Evolutionary conservation across 2,329 filamentous ascomycete species (phyloP).

Genomic region (Aquanectria penicillioides): DNA sequence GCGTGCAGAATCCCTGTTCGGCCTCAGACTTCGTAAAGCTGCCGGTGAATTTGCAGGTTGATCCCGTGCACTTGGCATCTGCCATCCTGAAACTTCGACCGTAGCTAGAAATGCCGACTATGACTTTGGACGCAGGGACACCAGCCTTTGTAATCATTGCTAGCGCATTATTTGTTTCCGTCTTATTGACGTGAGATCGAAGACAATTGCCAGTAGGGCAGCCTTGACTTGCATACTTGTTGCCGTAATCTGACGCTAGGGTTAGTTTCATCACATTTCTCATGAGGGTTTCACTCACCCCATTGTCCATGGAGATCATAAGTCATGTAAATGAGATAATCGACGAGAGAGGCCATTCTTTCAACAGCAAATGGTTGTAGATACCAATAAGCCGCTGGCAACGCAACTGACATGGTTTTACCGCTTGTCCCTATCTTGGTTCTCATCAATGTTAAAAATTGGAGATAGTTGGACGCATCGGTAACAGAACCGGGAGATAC

Average conservation of each 20-base stretch:
- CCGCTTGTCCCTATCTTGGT: slow-evolving; percentile 40
- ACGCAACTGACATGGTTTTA: slow-evolving; percentile 49
- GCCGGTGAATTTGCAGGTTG: slow-evolving; percentile 40
- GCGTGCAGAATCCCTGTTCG: slow-evolving; percentile 39
- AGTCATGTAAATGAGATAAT: slow-evolving; percentile 52
- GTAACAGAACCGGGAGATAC: slow-evolving; percentile 50
- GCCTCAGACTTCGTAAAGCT: slow-evolving; percentile 35
- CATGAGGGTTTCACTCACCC: slow-evolving; percentile 31
- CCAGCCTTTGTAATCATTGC: slow-evolving; percentile 51
- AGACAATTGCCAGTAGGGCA: slow-evolving; percentile 47
- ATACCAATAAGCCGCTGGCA: slow-evolving; percentile 53
- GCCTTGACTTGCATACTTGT: slow-evolving; percentile 36
- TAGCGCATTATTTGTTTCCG: slow-evolving; percentile 49
- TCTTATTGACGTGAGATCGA: slow-evolving; percentile 51
- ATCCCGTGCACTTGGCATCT: slow-evolving; percentile 36
- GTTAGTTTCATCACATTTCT: slow-evolving; percentile 5
- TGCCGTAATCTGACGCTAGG: slow-evolving; percentile 33
- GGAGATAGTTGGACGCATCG: slow-evolving; percentile 46
- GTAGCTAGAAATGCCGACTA: slow-evolving; percentile 44
- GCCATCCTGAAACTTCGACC: slow-evolving; percentile 43
- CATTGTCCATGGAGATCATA: slow-evolving; percentile 50
- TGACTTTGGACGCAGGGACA: slow-evolving; percentile 44
- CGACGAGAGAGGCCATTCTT: slow-evolving; percentile 43
- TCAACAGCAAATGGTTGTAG: slow-evolving; percentile 48
- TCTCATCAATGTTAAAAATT: slow-evolving; percentile 45